A percentile compares a stretch with the other conserved stretches of the same genome.
Conservation (phyloP, 2,329 filamentous ascomycete genomes). For the Fusarium floridanum region DNA sequence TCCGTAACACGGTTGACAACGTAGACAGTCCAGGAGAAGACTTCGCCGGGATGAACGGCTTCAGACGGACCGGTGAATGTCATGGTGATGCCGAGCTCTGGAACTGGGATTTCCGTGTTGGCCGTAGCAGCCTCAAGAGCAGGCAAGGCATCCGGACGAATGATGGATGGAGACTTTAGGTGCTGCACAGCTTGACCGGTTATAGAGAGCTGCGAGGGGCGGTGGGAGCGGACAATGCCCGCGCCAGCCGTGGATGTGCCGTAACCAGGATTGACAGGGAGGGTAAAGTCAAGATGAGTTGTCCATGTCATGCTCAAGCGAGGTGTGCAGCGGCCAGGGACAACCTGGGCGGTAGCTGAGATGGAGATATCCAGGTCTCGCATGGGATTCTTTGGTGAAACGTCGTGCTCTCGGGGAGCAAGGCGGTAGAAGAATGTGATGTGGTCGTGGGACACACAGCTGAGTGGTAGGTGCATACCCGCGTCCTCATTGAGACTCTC, state of each 20-base stretch:
- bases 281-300: slow-evolving; percentile 76
- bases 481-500: slow-evolving; percentile 67
- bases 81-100: slow-evolving; percentile 79
- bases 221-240: slow-evolving; percentile 71
- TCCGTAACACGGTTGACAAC: slow-evolving; percentile 78
- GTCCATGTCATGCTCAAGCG: slow-evolving; percentile 75
- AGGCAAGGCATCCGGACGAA: slow-evolving; percentile 71
- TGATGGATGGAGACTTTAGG: slow-evolving; percentile 69
- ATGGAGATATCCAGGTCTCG: slow-evolving; percentile 72
- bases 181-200: slow-evolving; percentile 65
- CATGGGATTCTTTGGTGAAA: slow-evolving; percentile 59
- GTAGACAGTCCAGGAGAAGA: slow-evolving; percentile 80
- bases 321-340: slow-evolving; percentile 70
- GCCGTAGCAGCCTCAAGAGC: slow-evolving; percentile 67
- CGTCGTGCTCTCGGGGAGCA: slow-evolving; percentile 62
- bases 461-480: slow-evolving; percentile 65
- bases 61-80: slow-evolving; percentile 74
- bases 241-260: slow-evolving; percentile 63
- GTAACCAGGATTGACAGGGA: slow-evolving; percentile 73
- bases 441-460: slow-evolving; percentile 79
- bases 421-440: slow-evolving; percentile 81
- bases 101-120: slow-evolving; percentile 61
- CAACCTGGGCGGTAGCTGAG: slow-evolving; percentile 68
- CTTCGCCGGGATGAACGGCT: slow-evolving; percentile 69
- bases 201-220: slow-evolving; percentile 75